Base-by-base conservation (phyloP, 371 early-diverging fungal species). In the Rhizopus stolonifer region DNA sequence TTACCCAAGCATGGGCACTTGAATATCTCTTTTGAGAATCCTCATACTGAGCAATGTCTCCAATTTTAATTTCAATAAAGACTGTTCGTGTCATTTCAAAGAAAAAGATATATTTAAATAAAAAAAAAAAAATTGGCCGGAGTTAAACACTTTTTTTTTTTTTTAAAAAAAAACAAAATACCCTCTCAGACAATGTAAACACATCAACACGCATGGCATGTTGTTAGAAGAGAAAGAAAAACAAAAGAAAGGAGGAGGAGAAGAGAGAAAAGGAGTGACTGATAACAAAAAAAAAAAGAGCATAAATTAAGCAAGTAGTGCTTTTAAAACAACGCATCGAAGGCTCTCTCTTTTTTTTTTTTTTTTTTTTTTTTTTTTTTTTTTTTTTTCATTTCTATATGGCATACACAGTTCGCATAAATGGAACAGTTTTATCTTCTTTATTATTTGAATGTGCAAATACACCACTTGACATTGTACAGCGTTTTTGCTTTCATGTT, bases 41-140 rank as follows among this genome's bases (percentile, higher is more conserved):
- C 0, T 67, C 54, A 33, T 73, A 63, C 22, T 46, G 49, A 7
- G 52, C 61, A 43, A 71, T 60, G 39, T 80, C 64, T 4, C 80
- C 80, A 32, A 80, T 72, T 31, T 72, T 73, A 22, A 80, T 69
- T 38, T 80, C 74, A 31, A 80, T 63, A 54, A 64, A 77, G 21
- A 73, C 72, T 48, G 56, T 46, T 22, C 56, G 32, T 23, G 50
- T 17, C 65, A 64, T 64, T 34, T 24, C 15, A 38, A 24, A 38
- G 24, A 17, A 8, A 43, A 52, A 29, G 33, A n/a, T n/a, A n/a
- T n/a, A n/a, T 34, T 24, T 11, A 38, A 24, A 38, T 23, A 17
- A 8, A 43, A 52, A 29, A 19, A 24, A 46, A 46, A 24, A 36
- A 29, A 10, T 29, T 29, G 10, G 4, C 10, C 31, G 31, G 31